Percentiles rank a stretch among this genome's conserved stretches.
phyloP scores from a whole-genome alignment of 2,329 filamentous ascomycete species.

The Xylaria sp. region DNA sequence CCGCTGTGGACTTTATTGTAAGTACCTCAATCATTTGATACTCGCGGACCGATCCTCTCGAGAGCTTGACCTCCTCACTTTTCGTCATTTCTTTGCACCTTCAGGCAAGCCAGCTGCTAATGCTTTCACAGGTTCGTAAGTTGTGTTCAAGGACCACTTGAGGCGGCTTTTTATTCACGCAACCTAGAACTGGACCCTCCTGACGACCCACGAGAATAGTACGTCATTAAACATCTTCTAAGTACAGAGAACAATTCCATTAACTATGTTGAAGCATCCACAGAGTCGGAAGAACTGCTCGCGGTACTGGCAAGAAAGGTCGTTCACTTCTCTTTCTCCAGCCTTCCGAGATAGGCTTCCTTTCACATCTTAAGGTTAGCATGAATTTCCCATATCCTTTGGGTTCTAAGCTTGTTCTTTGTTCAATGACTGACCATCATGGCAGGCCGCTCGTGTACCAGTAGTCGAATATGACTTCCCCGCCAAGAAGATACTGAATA shows the following conservation, averaged over 20 bases:
- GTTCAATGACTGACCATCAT: background rate
- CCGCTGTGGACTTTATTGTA: conserved; percentile 87
- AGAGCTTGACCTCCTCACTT: background rate
- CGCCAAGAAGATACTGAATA: conserved; percentile 87
- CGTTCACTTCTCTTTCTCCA: conserved; percentile 93
- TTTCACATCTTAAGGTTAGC: conserved; percentile 81
- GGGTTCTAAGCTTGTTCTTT: background rate
- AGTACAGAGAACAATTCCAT: background rate
- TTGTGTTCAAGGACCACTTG: background rate
- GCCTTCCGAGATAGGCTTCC: conserved; percentile 90
- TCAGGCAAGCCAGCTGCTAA: conserved; percentile 16
- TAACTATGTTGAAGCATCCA: conserved; percentile 59
- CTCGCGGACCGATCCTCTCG: background rate
- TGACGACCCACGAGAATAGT: conserved; percentile 74
- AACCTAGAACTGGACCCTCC: conserved; percentile 84
- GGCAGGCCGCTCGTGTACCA: conserved; percentile 78
- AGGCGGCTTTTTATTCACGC: conserved; percentile 8
- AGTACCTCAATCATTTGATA: conserved; percentile 5
- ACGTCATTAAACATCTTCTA: background rate
- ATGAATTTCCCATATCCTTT: background rate
- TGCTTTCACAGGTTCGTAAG: conserved; percentile 32
- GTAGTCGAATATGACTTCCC: conserved; percentile 98
- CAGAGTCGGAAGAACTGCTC: conserved; percentile 92
- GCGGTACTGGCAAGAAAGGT: conserved; percentile 84
- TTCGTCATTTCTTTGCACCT: background rate